Evolutionary conservation across 768 basidiomycete genomes (phyloP), one percentile per base, ranked within the genome.

Genomic region (Trametes cinnabarina): DNA sequence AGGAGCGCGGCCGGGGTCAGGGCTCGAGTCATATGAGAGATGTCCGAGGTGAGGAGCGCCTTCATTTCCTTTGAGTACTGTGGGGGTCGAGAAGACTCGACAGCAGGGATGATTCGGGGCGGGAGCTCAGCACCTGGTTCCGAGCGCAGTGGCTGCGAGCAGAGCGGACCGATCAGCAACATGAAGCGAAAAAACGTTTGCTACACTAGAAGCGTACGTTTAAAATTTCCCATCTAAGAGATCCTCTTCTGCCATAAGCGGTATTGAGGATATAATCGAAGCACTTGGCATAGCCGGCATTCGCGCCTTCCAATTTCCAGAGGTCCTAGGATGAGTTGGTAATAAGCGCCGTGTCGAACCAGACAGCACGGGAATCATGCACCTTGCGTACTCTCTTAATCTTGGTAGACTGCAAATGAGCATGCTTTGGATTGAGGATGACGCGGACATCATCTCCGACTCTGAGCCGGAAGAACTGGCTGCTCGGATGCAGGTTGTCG

Each of bases 241-340:
- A 86, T 22, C 90, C 90, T 63, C 82, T 83, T 57, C 90, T 78
- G 28, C 90, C 90, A 70, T 91, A 93, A 25, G 90, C 90, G 26
- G 85, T 64, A 62, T 86, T 81, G 17, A 93, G 73, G 26, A 91
- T 65, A 61, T 79, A 77, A 26, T 74, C 73, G 63, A 89, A 86
- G 30, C 83, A 81, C 54, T 74, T 68, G 46, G 64, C 62, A 35
- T 78, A 66, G 3, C 85, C 82, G 3, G 64, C 60, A 64, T 84
- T 87, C 10, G 88, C 88, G 43, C 70, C 74, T 65, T 76, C 71
- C 17, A 92, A 68, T 55, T 71, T 79, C 47, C 72, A 74, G 61
- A 85, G 67, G 48, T 79, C 82, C 90, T 92, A 62, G 7, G 35
- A 2, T 7, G 7, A 32, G 12, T 1, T 6, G 12, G 30, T 17